phyloP scores from a whole-genome alignment of 306 rosid species.

The Cucurbita pepo region DNA sequence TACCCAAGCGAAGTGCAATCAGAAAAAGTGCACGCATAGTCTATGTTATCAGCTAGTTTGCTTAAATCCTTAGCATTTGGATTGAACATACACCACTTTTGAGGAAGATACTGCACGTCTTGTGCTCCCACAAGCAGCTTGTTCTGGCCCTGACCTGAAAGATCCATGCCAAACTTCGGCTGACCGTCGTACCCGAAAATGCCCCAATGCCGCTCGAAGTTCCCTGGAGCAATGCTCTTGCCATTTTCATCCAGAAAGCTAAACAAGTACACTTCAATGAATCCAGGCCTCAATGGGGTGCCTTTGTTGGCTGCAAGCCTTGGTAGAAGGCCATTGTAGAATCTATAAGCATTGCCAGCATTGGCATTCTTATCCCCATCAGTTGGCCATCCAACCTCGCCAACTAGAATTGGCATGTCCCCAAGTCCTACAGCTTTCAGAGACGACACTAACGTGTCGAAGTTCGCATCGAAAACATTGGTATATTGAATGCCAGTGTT shows the following conservation, averaged over 20 bases:
- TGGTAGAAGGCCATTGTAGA: conserved; percentile 65
- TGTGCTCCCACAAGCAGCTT: conserved; percentile 48
- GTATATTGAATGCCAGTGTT: conserved; percentile 46
- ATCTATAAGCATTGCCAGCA: conserved; percentile 50
- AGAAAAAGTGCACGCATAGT: conserved; percentile 57
- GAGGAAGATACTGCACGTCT: conserved; percentile 47
- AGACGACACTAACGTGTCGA: conserved; percentile 78
- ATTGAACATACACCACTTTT: conserved; percentile 69
- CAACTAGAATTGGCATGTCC: conserved; percentile 58
- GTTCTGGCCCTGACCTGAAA: conserved; percentile 67
- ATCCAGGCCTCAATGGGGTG: conserved; percentile 68
- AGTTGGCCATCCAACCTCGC: conserved; percentile 99
- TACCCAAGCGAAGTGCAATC: conserved; percentile 90
- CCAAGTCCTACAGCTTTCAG: conserved; percentile 53
- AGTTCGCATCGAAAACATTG: conserved; percentile 87
- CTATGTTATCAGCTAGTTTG: conserved; percentile 60
- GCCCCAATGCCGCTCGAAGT: conserved; percentile 94
- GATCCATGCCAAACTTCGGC: conserved; percentile 61
- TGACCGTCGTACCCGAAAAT: conserved; percentile 77
- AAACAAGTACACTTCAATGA: conserved; percentile 72
- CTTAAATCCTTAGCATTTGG: conserved; percentile 72
- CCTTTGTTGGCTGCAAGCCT: conserved; percentile 63
- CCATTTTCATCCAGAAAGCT: conserved; percentile 79
- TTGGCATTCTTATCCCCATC: conserved; percentile 93
- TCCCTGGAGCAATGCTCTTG: conserved; percentile 79